These are phyloP conservation scores for Xylaria hypoxylon DNA, from an alignment of 2,329 filamentous ascomycete species.

Conservation along the genomic window DNA sequence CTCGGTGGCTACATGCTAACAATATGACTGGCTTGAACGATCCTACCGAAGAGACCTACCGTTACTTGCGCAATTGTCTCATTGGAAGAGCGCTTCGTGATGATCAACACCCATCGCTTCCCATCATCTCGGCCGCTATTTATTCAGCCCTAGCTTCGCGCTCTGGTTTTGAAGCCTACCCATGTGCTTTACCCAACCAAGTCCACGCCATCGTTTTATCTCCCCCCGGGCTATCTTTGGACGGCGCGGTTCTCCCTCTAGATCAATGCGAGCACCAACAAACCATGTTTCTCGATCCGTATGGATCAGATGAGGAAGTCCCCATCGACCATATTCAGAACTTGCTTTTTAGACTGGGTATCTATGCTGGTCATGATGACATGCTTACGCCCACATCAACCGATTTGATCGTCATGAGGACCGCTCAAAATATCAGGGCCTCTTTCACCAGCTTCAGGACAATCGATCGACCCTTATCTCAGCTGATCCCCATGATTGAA, in stretches of 20 bases:
- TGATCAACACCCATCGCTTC: slow-evolving; percentile 80
- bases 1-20: slow-evolving; percentile 74
- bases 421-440: slow-evolving; percentile 82
- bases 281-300: slow-evolving; percentile 87
- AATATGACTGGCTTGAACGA: slow-evolving; percentile 78
- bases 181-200: slow-evolving; percentile 85
- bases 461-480: slow-evolving; percentile 54
- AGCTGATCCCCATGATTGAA: slow-evolving; percentile 54
- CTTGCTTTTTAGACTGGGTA: slow-evolving; percentile 65
- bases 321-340: slow-evolving; percentile 67
- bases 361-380: slow-evolving; percentile 56
- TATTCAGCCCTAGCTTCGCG: slow-evolving; percentile 83
- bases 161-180: slow-evolving; percentile 79
- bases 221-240: slow-evolving; percentile 68
- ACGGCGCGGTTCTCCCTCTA: slow-evolving; percentile 58
- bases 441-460: slow-evolving; percentile 67
- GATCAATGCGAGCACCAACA: slow-evolving; percentile 58
- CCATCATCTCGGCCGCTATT: slow-evolving; percentile 87
- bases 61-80: slow-evolving; percentile 86
- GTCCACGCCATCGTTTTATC: slow-evolving; percentile 83
- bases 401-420: slow-evolving; percentile 77
- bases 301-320: slow-evolving; percentile 76
- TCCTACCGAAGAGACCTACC: slow-evolving; percentile 72
- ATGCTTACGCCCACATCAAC: slow-evolving; percentile 74
- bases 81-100: slow-evolving; percentile 84